Base-by-base conservation (phyloP, 345 rosid species). In the Eucalyptus curtisii region DNA sequence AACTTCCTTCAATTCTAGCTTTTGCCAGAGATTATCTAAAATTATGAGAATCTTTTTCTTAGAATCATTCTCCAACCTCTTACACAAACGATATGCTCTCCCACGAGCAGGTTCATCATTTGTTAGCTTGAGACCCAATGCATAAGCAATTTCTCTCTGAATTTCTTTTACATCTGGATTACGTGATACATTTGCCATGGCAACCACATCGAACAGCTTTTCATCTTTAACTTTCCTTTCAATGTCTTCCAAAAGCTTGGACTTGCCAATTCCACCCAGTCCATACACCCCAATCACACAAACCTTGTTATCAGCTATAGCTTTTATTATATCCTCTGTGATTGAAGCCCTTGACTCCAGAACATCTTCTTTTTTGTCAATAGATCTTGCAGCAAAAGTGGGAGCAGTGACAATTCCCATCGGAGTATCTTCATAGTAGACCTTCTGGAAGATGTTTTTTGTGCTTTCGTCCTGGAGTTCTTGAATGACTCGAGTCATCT, bases 21-120 rank as follows among this genome's bases (percentile, higher is more conserved):
- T 55, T 5, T 80, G 22, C 92, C 92, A 90, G 2, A 93, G 19
- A 59, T 91, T 50, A 55, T 93, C 94, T 11, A 93, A 79, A 68
- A 93, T 90, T 8, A 93, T 84, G 50, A 92, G 90, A 42, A 90
- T 10, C 3, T 50, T 91, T 57, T 86, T 45, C 45, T 61, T 50
- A 50, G n/a, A 0, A 12, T 11, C 14, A 6, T n/a, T 33, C 66
- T 27, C 87, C 49, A 92, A 24, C 48, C 86, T 30, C 3, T 6
- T 10, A 3, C 81, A 7, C 13, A 91, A 66, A 40, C 84, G n/a
- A 7, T 50, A 4, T 25, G 91, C 92, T 57, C 92, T 88, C 10
- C 30, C 89, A 3, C 4, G 1, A 1, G 2, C 85, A 53, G 44
- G 14, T 40, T 86, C 33, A 47, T 87, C 93, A 6, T 89, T 80